A percentile compares a stretch with the other conserved stretches of the same genome.
phyloP scores from a whole-genome alignment of 2,329 filamentous ascomycete genomes.

The Dactylonectria macrodidyma region DNA sequence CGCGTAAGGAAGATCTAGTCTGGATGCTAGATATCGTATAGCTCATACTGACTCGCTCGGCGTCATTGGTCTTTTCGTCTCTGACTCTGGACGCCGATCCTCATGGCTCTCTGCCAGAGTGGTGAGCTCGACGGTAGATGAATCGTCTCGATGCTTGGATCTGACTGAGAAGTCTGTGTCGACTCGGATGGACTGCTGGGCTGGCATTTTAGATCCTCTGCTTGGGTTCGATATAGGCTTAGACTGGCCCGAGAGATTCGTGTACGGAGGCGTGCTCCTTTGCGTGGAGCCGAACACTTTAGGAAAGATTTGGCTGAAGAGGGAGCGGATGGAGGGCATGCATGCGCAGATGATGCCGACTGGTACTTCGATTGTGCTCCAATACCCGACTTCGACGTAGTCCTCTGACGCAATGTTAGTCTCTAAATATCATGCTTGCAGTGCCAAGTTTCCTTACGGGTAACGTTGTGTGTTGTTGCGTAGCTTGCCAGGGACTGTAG shows the following conservation, averaged over 20 bases:
- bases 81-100: conserved; percentile 8
- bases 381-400: conserved; percentile 43
- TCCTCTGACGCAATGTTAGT: conserved; percentile 37
- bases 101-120: conserved; percentile 5
- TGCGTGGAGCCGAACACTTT: conserved; percentile 35
- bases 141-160: background rate
- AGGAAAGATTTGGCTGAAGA: conserved; percentile 36
- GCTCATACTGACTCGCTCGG: conserved; percentile 20
- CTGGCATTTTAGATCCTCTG: background rate
- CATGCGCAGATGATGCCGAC: conserved; percentile 50
- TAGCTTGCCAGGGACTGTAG: conserved; percentile 41
- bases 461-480: conserved; percentile 42
- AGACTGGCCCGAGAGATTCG: conserved; percentile 31
- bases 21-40: background rate
- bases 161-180: conserved; percentile 6
- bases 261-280: conserved; percentile 28
- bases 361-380: conserved; percentile 50
- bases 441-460: conserved; percentile 29
- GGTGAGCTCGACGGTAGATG: conserved; percentile 19
- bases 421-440: background rate
- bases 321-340: conserved; percentile 45
- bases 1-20: background rate
- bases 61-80: conserved; percentile 14
- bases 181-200: background rate
- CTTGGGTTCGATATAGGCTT: background rate